Evolutionary conservation across 2,329 filamentous ascomycete genomes (phyloP).

Genomic region (Albophoma yamanashiensis): DNA sequence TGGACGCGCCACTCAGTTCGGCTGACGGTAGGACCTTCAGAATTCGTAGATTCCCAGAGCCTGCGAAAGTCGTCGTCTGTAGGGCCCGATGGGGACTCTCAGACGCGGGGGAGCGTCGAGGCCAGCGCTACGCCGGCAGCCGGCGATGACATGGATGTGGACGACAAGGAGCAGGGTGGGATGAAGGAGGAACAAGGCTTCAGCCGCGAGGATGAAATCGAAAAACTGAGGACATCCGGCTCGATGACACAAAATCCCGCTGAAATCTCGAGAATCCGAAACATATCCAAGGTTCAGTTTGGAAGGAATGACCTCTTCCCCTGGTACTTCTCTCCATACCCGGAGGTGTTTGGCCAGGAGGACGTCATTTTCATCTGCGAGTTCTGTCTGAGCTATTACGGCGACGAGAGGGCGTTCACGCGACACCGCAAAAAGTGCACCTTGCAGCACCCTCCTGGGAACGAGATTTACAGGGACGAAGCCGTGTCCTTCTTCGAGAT

Average conservation of each 20-base stretch:
- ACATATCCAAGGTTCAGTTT: constrained; percentile 90
- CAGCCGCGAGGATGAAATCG: constrained; percentile 83
- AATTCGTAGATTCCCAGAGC: constrained; percentile 37
- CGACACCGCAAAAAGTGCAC: constrained; percentile 86
- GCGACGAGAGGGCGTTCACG: constrained; percentile 68
- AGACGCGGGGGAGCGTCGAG: constrained; percentile 31
- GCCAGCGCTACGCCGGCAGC: constrained; percentile 32
- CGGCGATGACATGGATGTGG: constrained; percentile 42
- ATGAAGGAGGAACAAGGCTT: constrained; percentile 47
- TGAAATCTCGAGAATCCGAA: constrained; percentile 90
- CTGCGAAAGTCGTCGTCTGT: constrained; percentile 32
- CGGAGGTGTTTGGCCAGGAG: constrained; percentile 74
- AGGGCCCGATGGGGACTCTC: constrained; percentile 32
- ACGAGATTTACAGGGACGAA: constrained; percentile 95
- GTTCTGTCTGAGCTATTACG: constrained; percentile 89
- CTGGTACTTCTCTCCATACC: constrained; percentile 98
- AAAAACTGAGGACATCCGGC: constrained; percentile 85
- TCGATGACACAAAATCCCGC: constrained; percentile 99
- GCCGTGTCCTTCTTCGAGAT: constrained; percentile 96
- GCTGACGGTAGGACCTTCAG: constrained; percentile 10
- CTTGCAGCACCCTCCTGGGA: constrained; percentile 84
- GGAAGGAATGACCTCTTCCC: constrained; percentile 86
- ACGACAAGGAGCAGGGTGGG: constrained; percentile 34
- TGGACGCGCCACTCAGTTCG: background rate
- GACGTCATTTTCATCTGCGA: constrained; percentile 96